Base-by-base conservation (phyloP, 2,329 filamentous ascomycete genomes). In the Cladosporium colombiae region DNA sequence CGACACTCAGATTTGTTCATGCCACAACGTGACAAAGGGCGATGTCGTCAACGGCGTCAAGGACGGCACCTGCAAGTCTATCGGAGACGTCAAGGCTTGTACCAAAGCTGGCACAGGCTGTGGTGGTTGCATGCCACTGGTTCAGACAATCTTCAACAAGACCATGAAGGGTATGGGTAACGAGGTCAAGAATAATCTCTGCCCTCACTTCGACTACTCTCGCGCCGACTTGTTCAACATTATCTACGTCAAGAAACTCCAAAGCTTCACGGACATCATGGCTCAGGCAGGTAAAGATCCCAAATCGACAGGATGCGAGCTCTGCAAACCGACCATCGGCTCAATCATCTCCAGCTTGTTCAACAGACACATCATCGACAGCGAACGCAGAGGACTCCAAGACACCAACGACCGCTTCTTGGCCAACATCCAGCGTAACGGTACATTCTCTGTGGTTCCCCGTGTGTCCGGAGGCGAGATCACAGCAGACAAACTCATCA, bases 91-190 rank as follows among this genome's bases (percentile, higher is more conserved):
- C 74, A 97, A 97, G 78, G 86, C 90, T 1, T 96, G 92, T 81
- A 97, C 93, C 18, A 97, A 97, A 77, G 92, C 92, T 21, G 93
- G 93, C 49, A 96, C 91, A 0, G 93, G 93, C 2, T 97, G 93
- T 74, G 93, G 92, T 70, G 93, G 93, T 8, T 97, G 93, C 75
- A 88, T 97, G 86, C 92, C 93, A 6, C 85, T 97, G 5, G 90
- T 96, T 2, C 91, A 92, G 64, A 90, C 88, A 69, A 96, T 97
- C 74, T 96, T 96, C 85, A 95, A 93, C 83, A 89, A 89, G 76
- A 89, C 92, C 33, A 93, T 97, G 91, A 83, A 87, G 56, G 87
- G 88, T 13, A 91, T 95, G 88, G 93, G 93, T 64, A 87, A 93
- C 68, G 92, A 96, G 76, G 89, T 97, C 65, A 91, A 90, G 72